Evolutionary conservation across 805 yeast species (phyloP).

Genomic region (Brettanomyces bruxellensis): DNA sequence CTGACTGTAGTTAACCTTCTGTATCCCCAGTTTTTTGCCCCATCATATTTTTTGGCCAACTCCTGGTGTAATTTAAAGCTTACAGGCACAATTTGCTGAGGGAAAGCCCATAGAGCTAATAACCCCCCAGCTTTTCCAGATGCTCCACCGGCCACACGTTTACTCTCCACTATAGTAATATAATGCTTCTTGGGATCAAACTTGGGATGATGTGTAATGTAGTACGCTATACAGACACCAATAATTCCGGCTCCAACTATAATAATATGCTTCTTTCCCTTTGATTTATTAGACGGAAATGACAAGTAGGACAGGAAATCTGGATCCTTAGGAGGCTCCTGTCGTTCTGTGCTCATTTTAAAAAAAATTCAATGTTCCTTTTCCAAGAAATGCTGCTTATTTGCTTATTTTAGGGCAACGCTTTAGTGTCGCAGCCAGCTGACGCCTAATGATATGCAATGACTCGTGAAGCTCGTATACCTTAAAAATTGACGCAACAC

Average conservation of each 20-base stretch:
- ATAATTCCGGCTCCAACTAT: constrained; percentile 94
- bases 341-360: constrained; percentile 11
- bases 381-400: too few species aligned
- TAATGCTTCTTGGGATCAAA: constrained; percentile 67
- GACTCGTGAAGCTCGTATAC: too few species aligned
- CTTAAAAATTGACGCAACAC: too few species aligned
- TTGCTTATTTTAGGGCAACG: too few species aligned
- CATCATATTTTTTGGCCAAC: constrained; percentile 66
- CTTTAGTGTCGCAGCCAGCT: too few species aligned
- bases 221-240: constrained; percentile 93
- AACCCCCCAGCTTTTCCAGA: constrained; percentile 97
- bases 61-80: constrained; percentile 82
- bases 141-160: constrained; percentile 95
- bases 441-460: too few species aligned
- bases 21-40: constrained; percentile 89
- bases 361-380: too few species aligned
- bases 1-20: constrained; percentile 80
- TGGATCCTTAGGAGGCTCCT: constrained; percentile 17
- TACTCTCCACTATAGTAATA: constrained; percentile 79
- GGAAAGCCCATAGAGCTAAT: constrained; percentile 93
- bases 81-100: constrained; percentile 85
- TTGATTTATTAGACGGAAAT: constrained; percentile 37
- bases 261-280: constrained; percentile 66
- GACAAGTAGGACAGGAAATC: constrained; percentile 26
- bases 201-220: constrained; percentile 71